Base-by-base conservation (phyloP, 139 green algal species). In the Chlamydomonas sphaeroides region DNA sequence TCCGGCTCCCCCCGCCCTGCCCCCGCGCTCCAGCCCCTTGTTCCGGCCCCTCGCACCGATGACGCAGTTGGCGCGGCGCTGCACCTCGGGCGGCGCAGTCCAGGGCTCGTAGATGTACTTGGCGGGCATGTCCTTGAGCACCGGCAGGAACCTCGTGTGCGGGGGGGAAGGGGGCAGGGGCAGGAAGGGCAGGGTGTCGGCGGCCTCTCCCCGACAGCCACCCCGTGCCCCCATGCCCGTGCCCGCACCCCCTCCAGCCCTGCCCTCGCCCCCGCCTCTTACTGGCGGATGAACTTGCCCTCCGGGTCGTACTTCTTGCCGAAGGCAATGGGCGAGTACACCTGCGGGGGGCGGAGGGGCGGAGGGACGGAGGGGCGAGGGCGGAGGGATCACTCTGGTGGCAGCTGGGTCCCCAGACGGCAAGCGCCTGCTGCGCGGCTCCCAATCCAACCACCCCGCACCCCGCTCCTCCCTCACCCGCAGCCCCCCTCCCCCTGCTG, bases 81-180 rank as follows among this genome's bases (percentile, higher is more conserved):
- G 95, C 65, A 98, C 96, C 17, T 93, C 90, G 38, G 94, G 53
- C 0, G 97, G 96, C 5, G 96, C 95, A 2, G 88, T 96, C 96
- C 96, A 98, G 0, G 97, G 97, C 75, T 87, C 85, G 72, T 98
- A 98, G 41, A 99, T 98, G 91, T 98, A 98, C 88, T 97, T 95
- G 36, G 87, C 80, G 0, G 96, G 96, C 85, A 98, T 93, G 88
- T 98, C 78, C 86, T 98, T 98, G 32, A 98, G 91, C 41, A 93
- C 95, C 10, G 96, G 96, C 48, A 98, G 79, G 78, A 94, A 98
- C 79, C 94, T n/a, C n/a, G n/a, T n/a, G n/a, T 89, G 79, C 87
- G 86, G 68, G 95, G 20, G 56, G 36, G 39, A 42, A 48, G 42
- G n/a, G 25, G 5, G 38, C 1, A 3, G 66, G 39, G 30, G 66